Evolutionary conservation across 148 eudicot species (phyloP).

Genomic region (Amaranthus cruentus): DNA sequence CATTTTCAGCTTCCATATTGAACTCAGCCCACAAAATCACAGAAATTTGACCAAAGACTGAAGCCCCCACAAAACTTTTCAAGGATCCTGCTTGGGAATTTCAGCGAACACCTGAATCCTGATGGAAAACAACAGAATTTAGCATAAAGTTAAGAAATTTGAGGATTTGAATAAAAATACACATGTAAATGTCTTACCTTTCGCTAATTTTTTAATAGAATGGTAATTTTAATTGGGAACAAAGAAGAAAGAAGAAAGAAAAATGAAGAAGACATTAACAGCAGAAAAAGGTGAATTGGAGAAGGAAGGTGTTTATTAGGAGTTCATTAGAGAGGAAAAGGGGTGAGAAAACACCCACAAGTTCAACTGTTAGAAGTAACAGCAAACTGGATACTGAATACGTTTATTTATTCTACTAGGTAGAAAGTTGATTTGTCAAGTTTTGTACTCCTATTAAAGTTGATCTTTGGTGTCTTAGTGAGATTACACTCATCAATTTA

Average conservation of each 20-base stretch:
- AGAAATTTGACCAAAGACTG: background rate
- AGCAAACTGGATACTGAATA: constrained; percentile 4
- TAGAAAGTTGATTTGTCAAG: constrained; percentile 10
- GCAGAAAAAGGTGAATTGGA: background rate
- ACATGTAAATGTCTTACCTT: background rate
- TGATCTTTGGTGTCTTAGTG: background rate
- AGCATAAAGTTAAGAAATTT: background rate
- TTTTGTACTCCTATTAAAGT: background rate
- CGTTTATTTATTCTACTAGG: background rate
- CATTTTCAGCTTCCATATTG: constrained; percentile 57
- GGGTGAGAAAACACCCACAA: background rate
- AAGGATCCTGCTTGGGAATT: constrained; percentile 5
- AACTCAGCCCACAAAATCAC: constrained; percentile 19
- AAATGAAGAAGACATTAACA: background rate
- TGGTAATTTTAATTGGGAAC: background rate
- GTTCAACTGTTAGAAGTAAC: constrained; percentile 16
- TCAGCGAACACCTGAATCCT: background rate
- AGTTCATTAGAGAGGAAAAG: background rate
- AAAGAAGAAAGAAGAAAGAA: background rate
- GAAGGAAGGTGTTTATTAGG: background rate
- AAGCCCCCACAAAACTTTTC: constrained; percentile 7
- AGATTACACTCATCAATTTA: too few relatives aligned
- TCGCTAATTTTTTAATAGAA: background rate
- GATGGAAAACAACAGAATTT: background rate
- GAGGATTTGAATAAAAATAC: background rate